phyloP scores from a whole-genome alignment of 192 early-diverging fungal species.

The Podila minutissima region DNA sequence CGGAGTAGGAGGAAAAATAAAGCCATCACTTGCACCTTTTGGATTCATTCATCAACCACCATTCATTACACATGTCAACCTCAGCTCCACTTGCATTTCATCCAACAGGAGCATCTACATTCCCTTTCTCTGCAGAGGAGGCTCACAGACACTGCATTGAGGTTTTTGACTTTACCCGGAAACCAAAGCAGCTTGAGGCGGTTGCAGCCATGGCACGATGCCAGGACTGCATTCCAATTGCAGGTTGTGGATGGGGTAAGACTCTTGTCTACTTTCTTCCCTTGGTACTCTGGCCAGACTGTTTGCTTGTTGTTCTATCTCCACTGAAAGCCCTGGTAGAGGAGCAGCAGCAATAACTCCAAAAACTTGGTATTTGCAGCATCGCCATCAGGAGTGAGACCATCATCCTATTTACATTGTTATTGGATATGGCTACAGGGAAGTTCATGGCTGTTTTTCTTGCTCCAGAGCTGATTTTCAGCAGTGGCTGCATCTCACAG shows the following conservation, averaged over 20 bases:
- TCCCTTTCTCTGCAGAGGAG: too few relatives aligned
- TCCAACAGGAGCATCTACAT: too few relatives aligned
- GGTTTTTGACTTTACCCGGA: too few relatives aligned
- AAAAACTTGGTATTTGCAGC: conserved; percentile 1
- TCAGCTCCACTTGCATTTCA: too few relatives aligned
- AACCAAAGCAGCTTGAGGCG: too few relatives aligned
- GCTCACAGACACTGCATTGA: too few relatives aligned
- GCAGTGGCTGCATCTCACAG: not conserved
- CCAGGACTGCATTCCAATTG: too few relatives aligned
- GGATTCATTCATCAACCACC: too few relatives aligned
- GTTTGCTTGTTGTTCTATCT: conserved; percentile 2
- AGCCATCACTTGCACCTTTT: too few relatives aligned
- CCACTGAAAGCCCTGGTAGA: conserved; percentile 2
- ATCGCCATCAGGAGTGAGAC: not conserved
- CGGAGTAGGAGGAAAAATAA: too few relatives aligned
- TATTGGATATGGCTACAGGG: not conserved
- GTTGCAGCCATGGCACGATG: too few relatives aligned
- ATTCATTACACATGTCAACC: too few relatives aligned
- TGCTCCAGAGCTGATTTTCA: conserved; percentile 26
- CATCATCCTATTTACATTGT: not conserved
- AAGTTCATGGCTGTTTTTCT: conserved; percentile 16
- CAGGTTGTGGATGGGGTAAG: conserved; percentile 22
- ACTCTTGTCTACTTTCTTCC: conserved; percentile 11
- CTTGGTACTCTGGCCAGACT: conserved; percentile 3
- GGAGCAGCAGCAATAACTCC: conserved; percentile 2